Percentiles rank a stretch among this genome's conserved stretches.
phyloP scores from a whole-genome alignment of 148 eudicot species.

The Rheum nobile region DNA sequence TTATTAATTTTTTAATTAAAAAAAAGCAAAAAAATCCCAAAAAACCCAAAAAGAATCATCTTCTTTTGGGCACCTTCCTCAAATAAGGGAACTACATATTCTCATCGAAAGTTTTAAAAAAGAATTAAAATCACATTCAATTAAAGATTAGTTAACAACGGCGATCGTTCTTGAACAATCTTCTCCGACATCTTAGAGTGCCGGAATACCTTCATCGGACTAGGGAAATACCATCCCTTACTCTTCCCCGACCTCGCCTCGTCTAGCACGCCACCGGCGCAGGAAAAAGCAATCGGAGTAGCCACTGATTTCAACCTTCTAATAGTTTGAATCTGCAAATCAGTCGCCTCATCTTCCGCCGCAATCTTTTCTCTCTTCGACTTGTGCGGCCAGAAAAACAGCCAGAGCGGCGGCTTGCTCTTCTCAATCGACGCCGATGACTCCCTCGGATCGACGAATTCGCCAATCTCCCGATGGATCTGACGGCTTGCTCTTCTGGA shows the following conservation, averaged over 20 bases:
- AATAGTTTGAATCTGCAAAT: slow-evolving; percentile 8
- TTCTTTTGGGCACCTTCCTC: too few species aligned
- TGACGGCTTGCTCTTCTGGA: too few species aligned
- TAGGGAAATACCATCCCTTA: slow-evolving; percentile 36
- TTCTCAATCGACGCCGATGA: neutral
- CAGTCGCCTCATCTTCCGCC: neutral
- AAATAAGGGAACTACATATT: too few species aligned
- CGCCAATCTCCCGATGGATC: slow-evolving; percentile 26
- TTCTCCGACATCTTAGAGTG: too few species aligned
- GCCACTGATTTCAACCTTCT: slow-evolving; percentile 42
- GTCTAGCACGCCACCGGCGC: slow-evolving; percentile 6
- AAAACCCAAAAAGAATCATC: too few species aligned
- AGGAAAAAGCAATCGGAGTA: slow-evolving; percentile 12
- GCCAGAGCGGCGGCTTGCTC: slow-evolving; percentile 24
- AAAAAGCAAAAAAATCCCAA: too few species aligned
- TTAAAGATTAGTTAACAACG: too few species aligned
- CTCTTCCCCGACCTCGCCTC: slow-evolving; percentile 7
- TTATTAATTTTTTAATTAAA: too few species aligned
- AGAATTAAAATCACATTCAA: too few species aligned
- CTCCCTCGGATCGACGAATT: neutral
- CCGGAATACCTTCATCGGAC: too few species aligned
- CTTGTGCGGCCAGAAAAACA: slow-evolving; percentile 20
- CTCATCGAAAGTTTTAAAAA: too few species aligned
- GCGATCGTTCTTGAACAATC: too few species aligned
- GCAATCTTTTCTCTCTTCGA: slow-evolving; percentile 14